Conservation (phyloP, 208 protist genomes). For the Leishmania braziliensis region DNA sequence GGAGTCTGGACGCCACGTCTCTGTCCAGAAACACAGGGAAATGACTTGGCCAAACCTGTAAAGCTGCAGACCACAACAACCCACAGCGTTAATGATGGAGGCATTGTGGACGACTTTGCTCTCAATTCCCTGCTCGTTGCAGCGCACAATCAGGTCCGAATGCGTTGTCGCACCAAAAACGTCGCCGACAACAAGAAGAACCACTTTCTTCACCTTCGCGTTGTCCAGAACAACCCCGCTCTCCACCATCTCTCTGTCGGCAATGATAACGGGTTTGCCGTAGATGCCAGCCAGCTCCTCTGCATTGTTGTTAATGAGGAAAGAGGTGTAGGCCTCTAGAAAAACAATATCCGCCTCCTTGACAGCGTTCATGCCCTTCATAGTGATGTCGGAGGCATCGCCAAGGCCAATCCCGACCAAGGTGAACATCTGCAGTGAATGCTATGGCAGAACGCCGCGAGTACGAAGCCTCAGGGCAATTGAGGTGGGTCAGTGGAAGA, state of each 20-base stretch:
- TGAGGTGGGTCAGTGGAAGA: conserved; percentile 8
- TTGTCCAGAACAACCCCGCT: conserved; percentile 91
- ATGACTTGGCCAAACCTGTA: conserved; percentile 99
- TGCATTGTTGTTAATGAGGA: conserved; percentile 91
- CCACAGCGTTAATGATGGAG: conserved; percentile 99
- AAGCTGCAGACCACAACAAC: conserved; percentile 98
- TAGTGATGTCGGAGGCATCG: conserved; percentile 98
- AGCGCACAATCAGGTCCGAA: conserved; percentile 97
- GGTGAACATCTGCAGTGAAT: conserved; percentile 68
- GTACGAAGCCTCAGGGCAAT: not conserved
- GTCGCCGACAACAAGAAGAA: conserved; percentile 99
- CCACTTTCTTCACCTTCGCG: conserved; percentile 90
- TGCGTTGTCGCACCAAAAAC: conserved; percentile 99
- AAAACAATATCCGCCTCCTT: conserved; percentile 94
- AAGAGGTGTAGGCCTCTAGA: conserved; percentile 99
- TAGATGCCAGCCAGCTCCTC: conserved; percentile 89
- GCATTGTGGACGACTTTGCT: conserved; percentile 98
- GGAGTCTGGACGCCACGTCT: conserved; percentile 96
- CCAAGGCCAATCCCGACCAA: conserved; percentile 98
- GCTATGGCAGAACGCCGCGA: not conserved
- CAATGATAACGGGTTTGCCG: conserved; percentile 89
- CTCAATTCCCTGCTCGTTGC: conserved; percentile 83
- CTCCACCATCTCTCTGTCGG: conserved; percentile 97
- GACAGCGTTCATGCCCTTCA: conserved; percentile 96
- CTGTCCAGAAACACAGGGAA: conserved; percentile 97